Conservation (phyloP, 176 grass and related monocot species). For the Tillandsia leiboldiana region DNA sequence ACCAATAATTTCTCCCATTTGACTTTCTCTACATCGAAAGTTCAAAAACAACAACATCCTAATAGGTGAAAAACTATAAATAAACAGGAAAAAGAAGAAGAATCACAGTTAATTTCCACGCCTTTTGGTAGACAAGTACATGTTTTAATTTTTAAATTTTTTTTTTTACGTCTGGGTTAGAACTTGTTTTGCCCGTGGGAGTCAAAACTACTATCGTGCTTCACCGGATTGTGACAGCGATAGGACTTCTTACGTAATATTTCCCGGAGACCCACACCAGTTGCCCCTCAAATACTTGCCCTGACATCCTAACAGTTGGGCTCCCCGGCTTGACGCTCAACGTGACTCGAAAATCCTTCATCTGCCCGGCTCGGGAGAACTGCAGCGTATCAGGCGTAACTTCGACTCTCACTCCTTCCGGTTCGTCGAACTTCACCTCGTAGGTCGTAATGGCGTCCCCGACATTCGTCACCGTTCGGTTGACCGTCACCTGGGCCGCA, state of each 20-base stretch:
- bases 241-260: neutral
- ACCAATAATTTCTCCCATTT: too few species aligned
- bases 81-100: too few species aligned
- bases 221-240: neutral
- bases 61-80: too few species aligned
- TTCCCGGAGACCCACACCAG: neutral
- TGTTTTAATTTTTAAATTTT: too few species aligned
- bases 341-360: neutral
- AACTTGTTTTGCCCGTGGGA: too few species aligned
- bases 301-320: neutral
- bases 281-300: neutral
- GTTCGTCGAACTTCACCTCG: neutral
- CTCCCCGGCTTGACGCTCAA: neutral
- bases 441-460: constrained; percentile 28
- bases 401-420: neutral
- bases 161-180: too few species aligned
- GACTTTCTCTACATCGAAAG: too few species aligned
- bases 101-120: too few species aligned
- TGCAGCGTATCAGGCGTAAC: neutral
- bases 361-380: neutral
- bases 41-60: too few species aligned
- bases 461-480: constrained; percentile 63
- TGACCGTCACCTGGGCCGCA: constrained; percentile 10
- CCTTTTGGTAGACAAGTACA: too few species aligned
- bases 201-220: neutral